Percentiles rank a stretch among this genome's conserved stretches.
Conservation (phyloP, 345 rosid genomes). For the Citrus medica region DNA sequence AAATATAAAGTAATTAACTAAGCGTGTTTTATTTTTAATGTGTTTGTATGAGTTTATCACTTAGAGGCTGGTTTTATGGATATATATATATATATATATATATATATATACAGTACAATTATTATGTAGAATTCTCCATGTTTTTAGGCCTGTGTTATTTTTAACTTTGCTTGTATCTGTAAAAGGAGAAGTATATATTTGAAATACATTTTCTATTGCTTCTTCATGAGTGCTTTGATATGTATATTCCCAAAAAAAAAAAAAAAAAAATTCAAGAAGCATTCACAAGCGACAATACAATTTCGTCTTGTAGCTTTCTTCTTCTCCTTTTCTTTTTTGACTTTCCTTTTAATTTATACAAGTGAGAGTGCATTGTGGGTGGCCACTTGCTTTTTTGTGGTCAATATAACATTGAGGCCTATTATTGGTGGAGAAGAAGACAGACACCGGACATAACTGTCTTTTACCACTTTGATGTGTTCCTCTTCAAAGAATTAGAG, state of each 20-base stretch:
- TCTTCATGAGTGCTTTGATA: neutral
- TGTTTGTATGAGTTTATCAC: neutral
- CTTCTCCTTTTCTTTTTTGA: accelerated
- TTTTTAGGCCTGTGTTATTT: too few species aligned
- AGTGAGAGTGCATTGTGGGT: neutral
- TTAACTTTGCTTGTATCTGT: neutral
- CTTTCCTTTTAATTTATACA: neutral
- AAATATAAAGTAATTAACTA: neutral
- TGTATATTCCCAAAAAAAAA: neutral
- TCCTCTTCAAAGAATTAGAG: too few species aligned
- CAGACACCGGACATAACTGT: neutral
- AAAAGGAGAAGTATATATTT: too few species aligned
- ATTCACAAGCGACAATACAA: neutral
- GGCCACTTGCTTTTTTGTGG: neutral
- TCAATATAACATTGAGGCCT: neutral
- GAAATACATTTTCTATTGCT: too few species aligned
- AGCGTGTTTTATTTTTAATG: neutral
- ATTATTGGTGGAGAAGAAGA: neutral
- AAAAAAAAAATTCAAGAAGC: neutral
- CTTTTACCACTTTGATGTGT: neutral
- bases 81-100: too few species aligned
- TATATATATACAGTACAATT: neutral
- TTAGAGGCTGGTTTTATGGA: neutral
- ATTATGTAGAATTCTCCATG: neutral
- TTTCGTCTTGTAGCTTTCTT: neutral